These are phyloP conservation scores for Peltaster fructicola DNA, from an alignment of 2,329 filamentous ascomycete species.

Conservation along the genomic window DNA sequence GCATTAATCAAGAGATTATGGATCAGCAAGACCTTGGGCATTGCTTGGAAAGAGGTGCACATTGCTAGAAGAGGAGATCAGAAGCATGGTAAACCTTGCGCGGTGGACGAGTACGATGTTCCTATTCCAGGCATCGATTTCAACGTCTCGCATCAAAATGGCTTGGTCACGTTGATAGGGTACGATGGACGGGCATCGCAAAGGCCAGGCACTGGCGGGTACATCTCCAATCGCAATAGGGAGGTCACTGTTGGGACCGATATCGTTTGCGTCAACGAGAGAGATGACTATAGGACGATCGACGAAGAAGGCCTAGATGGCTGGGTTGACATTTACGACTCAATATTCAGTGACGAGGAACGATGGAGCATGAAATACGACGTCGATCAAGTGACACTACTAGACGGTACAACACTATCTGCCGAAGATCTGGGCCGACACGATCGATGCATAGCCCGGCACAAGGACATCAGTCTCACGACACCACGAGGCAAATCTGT, in stretches of 20 bases:
- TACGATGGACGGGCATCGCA: slow-evolving; percentile 17
- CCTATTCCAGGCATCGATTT: slow-evolving; percentile 38
- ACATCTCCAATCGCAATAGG: slow-evolving; percentile 9
- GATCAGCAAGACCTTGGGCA: slow-evolving; percentile 38
- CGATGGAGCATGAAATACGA: slow-evolving; percentile 42
- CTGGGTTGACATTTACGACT: slow-evolving; percentile 55
- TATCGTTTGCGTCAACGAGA: slow-evolving; percentile 57
- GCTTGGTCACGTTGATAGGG: slow-evolving; percentile 52
- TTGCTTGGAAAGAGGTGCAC: slow-evolving; percentile 43
- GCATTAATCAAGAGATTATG: slow-evolving; percentile 56
- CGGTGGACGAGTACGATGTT: slow-evolving; percentile 25
- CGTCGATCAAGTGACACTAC: slow-evolving; percentile 25
- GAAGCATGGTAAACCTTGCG: slow-evolving; percentile 33
- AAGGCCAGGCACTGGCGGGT: slow-evolving; percentile 8
- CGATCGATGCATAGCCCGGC: slow-evolving; percentile 24
- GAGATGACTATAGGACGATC: slow-evolving; percentile 41
- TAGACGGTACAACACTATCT: slow-evolving; percentile 26
- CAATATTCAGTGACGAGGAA: slow-evolving; percentile 50
- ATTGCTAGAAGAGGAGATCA: slow-evolving; percentile 37
- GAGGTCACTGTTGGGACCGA: slow-evolving; percentile 48
- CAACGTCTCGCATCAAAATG: slow-evolving; percentile 65
- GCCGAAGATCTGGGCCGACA: slow-evolving; percentile 24
- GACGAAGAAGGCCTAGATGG: slow-evolving; percentile 44
- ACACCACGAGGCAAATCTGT: slow-evolving; percentile 19
- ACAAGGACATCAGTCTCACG: slow-evolving; percentile 22